A percentile compares a stretch with the other conserved stretches of the same genome.
Conservation (phyloP, 2,329 filamentous ascomycete species). For the Aspergillus jensenii region DNA sequence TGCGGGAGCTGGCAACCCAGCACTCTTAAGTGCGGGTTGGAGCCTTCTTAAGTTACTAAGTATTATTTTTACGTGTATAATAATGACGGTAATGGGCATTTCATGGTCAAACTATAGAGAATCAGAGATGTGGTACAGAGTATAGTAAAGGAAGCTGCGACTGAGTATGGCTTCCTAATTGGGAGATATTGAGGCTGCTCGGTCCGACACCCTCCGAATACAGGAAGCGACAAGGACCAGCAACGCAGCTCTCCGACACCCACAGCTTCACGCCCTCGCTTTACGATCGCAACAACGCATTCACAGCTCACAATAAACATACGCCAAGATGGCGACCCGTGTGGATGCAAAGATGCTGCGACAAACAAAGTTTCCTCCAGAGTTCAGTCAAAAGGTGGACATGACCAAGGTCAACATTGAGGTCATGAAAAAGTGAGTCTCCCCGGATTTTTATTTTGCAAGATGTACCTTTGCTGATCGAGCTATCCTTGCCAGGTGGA, state of each 20-base stretch:
- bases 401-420: slow-evolving; percentile 96
- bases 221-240: slow-evolving; percentile 11
- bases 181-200: slow-evolving; percentile 18
- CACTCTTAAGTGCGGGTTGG: not conserved
- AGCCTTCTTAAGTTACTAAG: not conserved
- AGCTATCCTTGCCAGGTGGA: slow-evolving; percentile 67
- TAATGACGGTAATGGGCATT: not conserved
- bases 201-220: slow-evolving; percentile 16
- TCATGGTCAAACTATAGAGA: not conserved
- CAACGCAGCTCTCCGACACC: slow-evolving; percentile 9
- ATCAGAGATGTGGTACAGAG: not conserved
- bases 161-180: slow-evolving; percentile 2
- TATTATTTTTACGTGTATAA: not conserved
- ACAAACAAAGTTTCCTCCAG: slow-evolving; percentile 88
- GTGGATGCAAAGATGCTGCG: slow-evolving; percentile 87
- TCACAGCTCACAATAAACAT: not conserved
- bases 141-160: not conserved
- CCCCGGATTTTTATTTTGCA: slow-evolving; percentile 14
- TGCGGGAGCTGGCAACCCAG: slow-evolving; percentile 31
- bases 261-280: not conserved
- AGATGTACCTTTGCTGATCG: not conserved
- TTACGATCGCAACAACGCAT: slow-evolving; percentile 1
- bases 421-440: slow-evolving; percentile 89
- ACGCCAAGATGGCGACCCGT: slow-evolving; percentile 70
- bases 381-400: slow-evolving; percentile 95